Conservation (phyloP, 202 grass and related monocot species). For the Zoysia matrella region DNA sequence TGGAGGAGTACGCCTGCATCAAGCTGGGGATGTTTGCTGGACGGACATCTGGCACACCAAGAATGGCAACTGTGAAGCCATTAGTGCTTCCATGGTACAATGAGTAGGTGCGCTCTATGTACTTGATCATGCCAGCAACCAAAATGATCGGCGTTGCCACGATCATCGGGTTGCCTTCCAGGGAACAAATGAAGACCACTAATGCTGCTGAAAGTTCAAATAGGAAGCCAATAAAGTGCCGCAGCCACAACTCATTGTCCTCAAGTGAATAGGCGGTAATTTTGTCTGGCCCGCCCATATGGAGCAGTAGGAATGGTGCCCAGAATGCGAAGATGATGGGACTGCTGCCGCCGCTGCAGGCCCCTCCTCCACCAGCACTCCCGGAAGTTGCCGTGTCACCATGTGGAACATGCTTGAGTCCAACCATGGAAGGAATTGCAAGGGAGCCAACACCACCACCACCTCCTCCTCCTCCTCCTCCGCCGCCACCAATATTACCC, state of each 20-base stretch:
- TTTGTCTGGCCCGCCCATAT: constrained; percentile 55
- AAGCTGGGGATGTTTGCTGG: not conserved
- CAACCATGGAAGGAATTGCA: not conserved
- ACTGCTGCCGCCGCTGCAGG: not conserved
- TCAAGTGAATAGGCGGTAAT: constrained; percentile 47
- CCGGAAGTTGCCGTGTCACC: not conserved
- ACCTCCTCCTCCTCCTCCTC: not conserved
- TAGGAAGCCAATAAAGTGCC: constrained; percentile 27
- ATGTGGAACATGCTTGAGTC: not conserved
- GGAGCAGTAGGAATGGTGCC: constrained; percentile 58
- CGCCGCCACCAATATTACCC: constrained; percentile 18
- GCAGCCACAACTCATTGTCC: no score
- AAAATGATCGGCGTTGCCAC: constrained; percentile 17
- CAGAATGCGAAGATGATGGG: constrained; percentile 48
- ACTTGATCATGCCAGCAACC: constrained; percentile 30
- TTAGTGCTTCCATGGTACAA: constrained; percentile 16
- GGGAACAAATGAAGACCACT: constrained; percentile 14
- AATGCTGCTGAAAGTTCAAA: not conserved
- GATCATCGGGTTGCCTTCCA: not conserved
- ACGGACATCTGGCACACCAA: not conserved
- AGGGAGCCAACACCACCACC: not conserved
- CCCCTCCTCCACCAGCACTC: not conserved
- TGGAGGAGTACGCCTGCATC: not conserved
- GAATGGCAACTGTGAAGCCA: constrained; percentile 3
- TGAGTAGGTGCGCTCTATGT: constrained; percentile 19